Conservation (phyloP, 73 alveolate species). For the Breviolum minutum region DNA sequence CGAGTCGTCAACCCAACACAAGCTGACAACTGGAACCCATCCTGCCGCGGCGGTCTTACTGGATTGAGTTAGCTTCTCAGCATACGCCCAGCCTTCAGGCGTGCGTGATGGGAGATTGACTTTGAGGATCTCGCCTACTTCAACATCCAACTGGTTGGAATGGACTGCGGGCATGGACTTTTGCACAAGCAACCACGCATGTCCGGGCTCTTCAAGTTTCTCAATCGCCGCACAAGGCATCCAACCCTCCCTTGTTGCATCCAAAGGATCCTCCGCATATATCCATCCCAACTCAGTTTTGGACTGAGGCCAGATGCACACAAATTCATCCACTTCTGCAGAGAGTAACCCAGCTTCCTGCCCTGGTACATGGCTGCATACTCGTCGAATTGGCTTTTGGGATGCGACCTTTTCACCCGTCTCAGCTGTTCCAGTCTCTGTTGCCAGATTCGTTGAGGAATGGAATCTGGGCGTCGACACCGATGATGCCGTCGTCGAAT, state of each 20-base stretch:
- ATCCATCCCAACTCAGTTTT: constrained; percentile 76
- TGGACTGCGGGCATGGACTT: constrained; percentile 70
- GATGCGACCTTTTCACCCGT: constrained; percentile 2
- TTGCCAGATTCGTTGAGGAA: not conserved
- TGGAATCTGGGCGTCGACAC: constrained; percentile 81
- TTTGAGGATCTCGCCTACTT: constrained; percentile 58
- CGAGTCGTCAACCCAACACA: constrained; percentile 51
- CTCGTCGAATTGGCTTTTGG: constrained; percentile 87
- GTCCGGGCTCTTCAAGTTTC: not conserved
- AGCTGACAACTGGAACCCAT: constrained; percentile 78
- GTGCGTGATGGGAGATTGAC: constrained; percentile 76
- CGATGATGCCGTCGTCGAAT: constrained; percentile 81
- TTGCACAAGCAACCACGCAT: constrained; percentile 48
- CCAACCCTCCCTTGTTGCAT: constrained; percentile 94
- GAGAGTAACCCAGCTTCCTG: constrained; percentile 33
- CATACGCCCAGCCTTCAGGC: constrained; percentile 91
- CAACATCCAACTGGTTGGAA: constrained; percentile 59
- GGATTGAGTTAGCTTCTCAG: constrained; percentile 26
- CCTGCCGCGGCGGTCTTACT: constrained; percentile 74
- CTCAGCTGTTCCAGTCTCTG: constrained; percentile 44
- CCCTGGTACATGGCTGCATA: constrained; percentile 21
- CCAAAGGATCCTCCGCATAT: constrained; percentile 73
- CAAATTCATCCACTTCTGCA: constrained; percentile 62
- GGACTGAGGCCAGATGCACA: constrained; percentile 80
- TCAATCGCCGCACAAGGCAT: constrained; percentile 54